Evolutionary conservation across 768 basidiomycete species (phyloP).

Genomic region (Astraeus odoratus): DNA sequence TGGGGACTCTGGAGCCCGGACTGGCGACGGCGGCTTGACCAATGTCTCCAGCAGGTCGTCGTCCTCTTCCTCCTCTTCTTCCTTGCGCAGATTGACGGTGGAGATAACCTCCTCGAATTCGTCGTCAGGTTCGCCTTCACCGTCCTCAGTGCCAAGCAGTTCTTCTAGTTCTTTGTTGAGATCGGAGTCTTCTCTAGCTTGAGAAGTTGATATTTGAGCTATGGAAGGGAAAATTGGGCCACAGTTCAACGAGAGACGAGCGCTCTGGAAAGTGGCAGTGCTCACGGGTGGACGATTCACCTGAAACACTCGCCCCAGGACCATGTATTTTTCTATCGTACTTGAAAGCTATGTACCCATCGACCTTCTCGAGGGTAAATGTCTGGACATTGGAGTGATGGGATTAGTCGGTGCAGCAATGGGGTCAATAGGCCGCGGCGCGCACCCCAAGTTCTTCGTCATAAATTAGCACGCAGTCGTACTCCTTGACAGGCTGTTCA

Average conservation of each 20-base stretch:
- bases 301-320: conserved; percentile 13
- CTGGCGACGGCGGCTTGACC: conserved; percentile 14
- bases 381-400: conserved; percentile 36
- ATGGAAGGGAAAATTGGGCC: neutral
- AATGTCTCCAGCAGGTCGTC: conserved; percentile 24
- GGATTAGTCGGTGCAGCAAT: conserved; percentile 5
- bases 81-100: conserved; percentile 16
- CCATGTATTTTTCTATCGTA: conserved; percentile 41
- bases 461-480: conserved; percentile 74
- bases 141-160: conserved; percentile 26
- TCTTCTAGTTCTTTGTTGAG: conserved; percentile 24
- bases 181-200: conserved; percentile 24
- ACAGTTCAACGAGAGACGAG: neutral
- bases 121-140: conserved; percentile 36
- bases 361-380: conserved; percentile 70
- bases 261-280: neutral
- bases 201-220: conserved; percentile 16
- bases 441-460: conserved; percentile 67
- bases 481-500: conserved; percentile 56
- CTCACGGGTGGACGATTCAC: conserved; percentile 20
- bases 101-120: conserved; percentile 38
- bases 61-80: conserved; percentile 33
- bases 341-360: conserved; percentile 51
- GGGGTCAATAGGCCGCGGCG: conserved; percentile 5
- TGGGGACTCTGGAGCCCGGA: conserved; percentile 18